A percentile compares a stretch with the other conserved stretches of the same genome.
Evolutionary conservation across 495 filamentous ascomycete genomes (phyloP).

Genomic region (Penicillium ochrochloron): DNA sequence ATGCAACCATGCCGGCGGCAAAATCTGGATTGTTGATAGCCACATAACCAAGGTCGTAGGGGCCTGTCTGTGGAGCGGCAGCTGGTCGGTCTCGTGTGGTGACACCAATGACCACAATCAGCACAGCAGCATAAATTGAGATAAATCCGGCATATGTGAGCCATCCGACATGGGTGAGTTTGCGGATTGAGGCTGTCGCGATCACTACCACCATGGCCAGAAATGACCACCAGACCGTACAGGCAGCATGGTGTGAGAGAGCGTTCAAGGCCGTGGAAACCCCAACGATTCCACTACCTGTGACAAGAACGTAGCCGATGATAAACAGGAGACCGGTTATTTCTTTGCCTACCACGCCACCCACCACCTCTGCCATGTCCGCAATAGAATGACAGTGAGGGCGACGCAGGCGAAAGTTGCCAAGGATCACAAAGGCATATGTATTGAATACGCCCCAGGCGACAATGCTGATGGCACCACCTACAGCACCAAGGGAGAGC

Average conservation of each 20-base stretch:
- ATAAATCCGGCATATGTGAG: constrained; percentile 48
- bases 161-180: constrained; percentile 48
- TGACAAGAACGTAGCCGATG: constrained; percentile 49
- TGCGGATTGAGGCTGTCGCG: constrained; percentile 41
- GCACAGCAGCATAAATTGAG: constrained; percentile 49
- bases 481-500: constrained; percentile 64
- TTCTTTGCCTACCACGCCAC: constrained; percentile 54
- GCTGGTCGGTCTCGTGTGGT: constrained; percentile 45
- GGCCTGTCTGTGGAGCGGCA: constrained; percentile 36
- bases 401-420: constrained; percentile 37
- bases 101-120: constrained; percentile 54
- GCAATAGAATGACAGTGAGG: constrained; percentile 58
- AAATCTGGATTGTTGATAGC: constrained; percentile 36
- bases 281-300: constrained; percentile 46
- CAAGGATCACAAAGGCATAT: constrained; percentile 37
- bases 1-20: constrained; percentile 40
- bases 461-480: constrained; percentile 58
- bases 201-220: constrained; percentile 67
- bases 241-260: constrained; percentile 51
- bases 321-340: constrained; percentile 50
- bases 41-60: constrained; percentile 51
- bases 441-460: constrained; percentile 64
- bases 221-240: constrained; percentile 50
- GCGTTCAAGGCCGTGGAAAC: constrained; percentile 55
- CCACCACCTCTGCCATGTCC: constrained; percentile 69